These are phyloP conservation scores for Grosmannia serpens DNA, from an alignment of 2,329 filamentous ascomycete genomes.

Conservation along the genomic window DNA sequence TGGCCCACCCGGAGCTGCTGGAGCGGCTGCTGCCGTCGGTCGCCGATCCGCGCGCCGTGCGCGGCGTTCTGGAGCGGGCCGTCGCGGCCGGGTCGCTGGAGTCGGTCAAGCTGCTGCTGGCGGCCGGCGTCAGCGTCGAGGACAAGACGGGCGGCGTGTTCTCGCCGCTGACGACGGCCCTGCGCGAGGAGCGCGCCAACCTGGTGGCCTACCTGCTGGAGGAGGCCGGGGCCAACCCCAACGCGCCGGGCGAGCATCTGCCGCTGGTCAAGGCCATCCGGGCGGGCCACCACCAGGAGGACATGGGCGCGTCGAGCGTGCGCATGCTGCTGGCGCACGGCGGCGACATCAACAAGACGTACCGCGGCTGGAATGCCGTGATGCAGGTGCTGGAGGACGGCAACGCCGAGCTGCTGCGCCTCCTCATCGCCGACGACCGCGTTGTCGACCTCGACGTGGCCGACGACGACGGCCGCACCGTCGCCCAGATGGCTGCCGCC, in stretches of 20 bases:
- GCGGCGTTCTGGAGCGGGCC: slow-evolving; percentile 19
- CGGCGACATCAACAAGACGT: slow-evolving; percentile 56
- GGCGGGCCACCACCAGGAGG: slow-evolving; percentile 41
- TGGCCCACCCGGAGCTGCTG: slow-evolving; percentile 48
- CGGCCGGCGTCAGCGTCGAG: slow-evolving; percentile 54
- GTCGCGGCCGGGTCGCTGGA: slow-evolving; percentile 49
- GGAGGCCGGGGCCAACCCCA: slow-evolving; percentile 14
- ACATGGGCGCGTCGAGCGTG: slow-evolving; percentile 46
- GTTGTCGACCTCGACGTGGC: slow-evolving; percentile 14
- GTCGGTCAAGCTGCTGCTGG: slow-evolving; percentile 53
- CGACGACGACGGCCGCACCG: slow-evolving; percentile 20
- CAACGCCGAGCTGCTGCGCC: slow-evolving; percentile 38
- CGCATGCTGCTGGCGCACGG: slow-evolving; percentile 43
- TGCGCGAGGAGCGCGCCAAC: slow-evolving; percentile 32
- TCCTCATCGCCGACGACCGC: slow-evolving; percentile 29
- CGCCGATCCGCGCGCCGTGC: slow-evolving; percentile 35
- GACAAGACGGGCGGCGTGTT: slow-evolving; percentile 65
- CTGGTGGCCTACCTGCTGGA: slow-evolving; percentile 35
- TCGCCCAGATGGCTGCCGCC: slow-evolving; percentile 45
- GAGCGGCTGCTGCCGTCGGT: slow-evolving; percentile 35
- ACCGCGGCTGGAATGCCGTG: slow-evolving; percentile 54
- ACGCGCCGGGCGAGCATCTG: slow-evolving; percentile 52
- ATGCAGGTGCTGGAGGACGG: slow-evolving; percentile 57
- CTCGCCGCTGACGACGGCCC: slow-evolving; percentile 25
- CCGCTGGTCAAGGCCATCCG: slow-evolving; percentile 60